Base-by-base conservation (phyloP, 257 asterid species). In the Craterostigma plantagineum region DNA sequence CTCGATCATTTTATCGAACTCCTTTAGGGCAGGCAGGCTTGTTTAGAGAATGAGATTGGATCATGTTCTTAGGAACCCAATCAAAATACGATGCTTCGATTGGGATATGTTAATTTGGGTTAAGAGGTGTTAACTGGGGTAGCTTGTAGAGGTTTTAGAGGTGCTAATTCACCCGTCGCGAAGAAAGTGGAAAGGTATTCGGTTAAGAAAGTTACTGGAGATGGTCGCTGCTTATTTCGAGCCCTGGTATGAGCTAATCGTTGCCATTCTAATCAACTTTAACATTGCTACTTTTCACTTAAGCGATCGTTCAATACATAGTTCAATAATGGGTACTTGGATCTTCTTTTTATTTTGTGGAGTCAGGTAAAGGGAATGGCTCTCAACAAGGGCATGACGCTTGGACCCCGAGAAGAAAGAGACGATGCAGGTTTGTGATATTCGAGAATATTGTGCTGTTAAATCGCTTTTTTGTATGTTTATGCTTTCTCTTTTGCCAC, bases 341-440 rank as follows among this genome's bases (percentile, higher is more conserved):
- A 44, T 35, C n/a, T n/a, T n/a, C n/a, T n/a, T 46, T 35, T 8
- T 38, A 41, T 53, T 55, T 41, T 56, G 67, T 51, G 48, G 53
- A 47, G 43, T 48, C 71, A 87, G 95, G 98, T 83, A 5, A 87
- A 75, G 63, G 98, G 95, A 61, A 87, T 87, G 98, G 95, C 93
- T 45, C 57, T 68, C 40, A 83, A 87, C 77, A 87, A 87, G 71
- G 85, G 91, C 1, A 48, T 52, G 55, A 11, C 61, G 34, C 83
- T 79, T 48, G 68, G 66, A 46, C 72, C 74, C 4, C 67, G 76
- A 17, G 81, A 82, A 64, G 95, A 90, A 62, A 70, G 83, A 47
- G 91, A 82, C 30, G 63, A 72, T 54, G 98, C 98, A 68, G 98
- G 98, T 90, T 41, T 10, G 56, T 69, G 9, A 17, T 30, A 33